A percentile compares a stretch with the other conserved stretches of the same genome.
Conservation (phyloP, 768 basidiomycete genomes). For the Podaxis rugospora region DNA sequence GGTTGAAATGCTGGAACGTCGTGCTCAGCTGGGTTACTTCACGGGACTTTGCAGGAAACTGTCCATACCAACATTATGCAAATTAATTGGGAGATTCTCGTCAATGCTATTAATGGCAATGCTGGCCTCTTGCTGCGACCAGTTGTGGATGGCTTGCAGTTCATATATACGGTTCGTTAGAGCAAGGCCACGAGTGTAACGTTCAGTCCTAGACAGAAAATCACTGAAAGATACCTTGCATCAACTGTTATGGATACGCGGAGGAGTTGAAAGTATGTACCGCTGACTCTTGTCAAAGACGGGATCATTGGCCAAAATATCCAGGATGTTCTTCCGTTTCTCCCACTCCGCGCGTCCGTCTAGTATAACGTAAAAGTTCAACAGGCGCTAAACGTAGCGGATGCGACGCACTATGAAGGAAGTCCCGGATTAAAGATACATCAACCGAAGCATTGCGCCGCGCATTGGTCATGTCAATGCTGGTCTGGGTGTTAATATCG, state of each 20-base stretch:
- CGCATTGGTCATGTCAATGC: constrained; percentile 48
- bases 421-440: constrained; percentile 37
- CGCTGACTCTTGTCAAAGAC: constrained; percentile 55
- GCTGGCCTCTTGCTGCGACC: constrained; percentile 44
- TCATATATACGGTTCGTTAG: constrained; percentile 57
- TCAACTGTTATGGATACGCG: neutral
- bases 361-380: constrained; percentile 17
- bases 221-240: constrained; percentile 29
- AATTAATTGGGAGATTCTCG: constrained; percentile 45
- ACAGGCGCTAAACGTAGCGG: neutral
- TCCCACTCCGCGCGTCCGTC: constrained; percentile 49
- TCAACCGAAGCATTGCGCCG: constrained; percentile 39
- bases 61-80: constrained; percentile 33
- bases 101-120: constrained; percentile 46
- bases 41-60: neutral
- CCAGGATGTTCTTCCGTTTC: constrained; percentile 38
- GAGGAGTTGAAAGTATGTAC: constrained; percentile 24
- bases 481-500: constrained; percentile 43
- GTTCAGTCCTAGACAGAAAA: constrained; percentile 55
- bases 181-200: constrained; percentile 48
- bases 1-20: constrained; percentile 54
- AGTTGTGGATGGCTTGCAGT: constrained; percentile 47
- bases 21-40: constrained; percentile 4
- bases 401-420: constrained; percentile 43
- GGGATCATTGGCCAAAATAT: constrained; percentile 47